phyloP scores from a whole-genome alignment of 2,329 filamentous ascomycete species.

The Fusarium sp. region DNA sequence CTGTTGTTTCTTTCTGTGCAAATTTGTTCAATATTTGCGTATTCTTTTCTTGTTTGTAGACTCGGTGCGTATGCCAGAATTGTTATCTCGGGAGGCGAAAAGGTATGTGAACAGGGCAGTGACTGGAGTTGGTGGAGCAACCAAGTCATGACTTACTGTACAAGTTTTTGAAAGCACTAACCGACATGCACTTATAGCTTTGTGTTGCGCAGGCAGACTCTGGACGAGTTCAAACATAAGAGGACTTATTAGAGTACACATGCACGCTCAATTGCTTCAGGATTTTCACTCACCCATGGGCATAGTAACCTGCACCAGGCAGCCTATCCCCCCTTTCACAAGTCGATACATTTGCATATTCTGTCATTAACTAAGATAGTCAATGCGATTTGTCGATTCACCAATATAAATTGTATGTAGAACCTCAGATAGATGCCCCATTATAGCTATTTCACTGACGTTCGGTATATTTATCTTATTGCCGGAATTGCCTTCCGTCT shows the following conservation, averaged over 20 bases:
- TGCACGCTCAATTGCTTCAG: neutral
- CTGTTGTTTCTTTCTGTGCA: neutral
- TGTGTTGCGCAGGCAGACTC: neutral
- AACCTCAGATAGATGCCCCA: neutral
- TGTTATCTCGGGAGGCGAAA: neutral
- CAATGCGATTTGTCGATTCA: neutral
- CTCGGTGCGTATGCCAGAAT: neutral
- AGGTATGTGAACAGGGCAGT: neutral
- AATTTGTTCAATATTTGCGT: neutral
- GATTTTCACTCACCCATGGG: neutral
- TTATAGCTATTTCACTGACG: neutral
- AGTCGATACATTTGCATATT: neutral
- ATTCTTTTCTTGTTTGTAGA: neutral
- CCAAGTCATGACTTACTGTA: neutral
- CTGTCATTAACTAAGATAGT: neutral
- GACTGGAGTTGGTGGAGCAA: constrained; percentile 39
- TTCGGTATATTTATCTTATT: neutral
- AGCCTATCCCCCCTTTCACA: neutral
- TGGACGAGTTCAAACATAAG: neutral
- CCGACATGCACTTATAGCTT: neutral
- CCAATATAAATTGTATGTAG: neutral
- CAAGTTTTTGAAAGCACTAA: neutral
- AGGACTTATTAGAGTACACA: neutral
- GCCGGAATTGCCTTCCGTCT: constrained; percentile 26
- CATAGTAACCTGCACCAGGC: neutral